Evolutionary conservation across 2,329 filamentous ascomycete species (phyloP).

Genomic region (Aspergillus sojae): DNA sequence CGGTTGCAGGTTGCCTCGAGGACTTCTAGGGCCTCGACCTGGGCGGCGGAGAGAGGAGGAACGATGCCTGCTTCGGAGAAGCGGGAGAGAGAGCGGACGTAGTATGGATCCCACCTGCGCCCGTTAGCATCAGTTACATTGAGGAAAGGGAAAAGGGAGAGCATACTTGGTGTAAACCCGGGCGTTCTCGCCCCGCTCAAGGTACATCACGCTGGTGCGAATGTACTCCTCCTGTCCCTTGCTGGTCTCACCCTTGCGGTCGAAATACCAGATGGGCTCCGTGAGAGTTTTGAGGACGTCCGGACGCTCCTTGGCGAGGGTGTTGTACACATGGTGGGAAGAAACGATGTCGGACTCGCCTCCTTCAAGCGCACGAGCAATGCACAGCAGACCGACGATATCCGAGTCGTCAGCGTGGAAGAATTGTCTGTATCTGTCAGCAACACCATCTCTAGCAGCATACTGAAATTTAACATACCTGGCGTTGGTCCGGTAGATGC

Average conservation of each 20-base stretch:
- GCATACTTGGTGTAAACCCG: slow-evolving; percentile 73
- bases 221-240: slow-evolving; percentile 76
- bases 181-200: slow-evolving; percentile 68
- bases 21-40: slow-evolving; percentile 67
- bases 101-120: slow-evolving; percentile 79
- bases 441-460: neutral
- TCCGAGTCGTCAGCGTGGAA: slow-evolving; percentile 85
- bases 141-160: neutral
- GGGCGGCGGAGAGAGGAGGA: slow-evolving; percentile 69
- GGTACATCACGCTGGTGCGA: slow-evolving; percentile 71
- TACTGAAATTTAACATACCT: slow-evolving; percentile 41
- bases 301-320: slow-evolving; percentile 71
- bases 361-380: slow-evolving; percentile 76
- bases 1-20: slow-evolving; percentile 76
- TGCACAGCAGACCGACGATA: slow-evolving; percentile 80
- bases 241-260: slow-evolving; percentile 82
- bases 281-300: slow-evolving; percentile 77
- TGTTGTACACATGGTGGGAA: slow-evolving; percentile 80
- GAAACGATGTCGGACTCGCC: slow-evolving; percentile 83
- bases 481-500: slow-evolving; percentile 87
- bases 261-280: slow-evolving; percentile 85
- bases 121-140: slow-evolving; percentile 1
- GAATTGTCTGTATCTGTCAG: slow-evolving; percentile 60
- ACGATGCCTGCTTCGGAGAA: slow-evolving; percentile 75
- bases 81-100: slow-evolving; percentile 71